Evolutionary conservation across 441 rosid genomes (phyloP).

Genomic region (Capsella rubella): DNA sequence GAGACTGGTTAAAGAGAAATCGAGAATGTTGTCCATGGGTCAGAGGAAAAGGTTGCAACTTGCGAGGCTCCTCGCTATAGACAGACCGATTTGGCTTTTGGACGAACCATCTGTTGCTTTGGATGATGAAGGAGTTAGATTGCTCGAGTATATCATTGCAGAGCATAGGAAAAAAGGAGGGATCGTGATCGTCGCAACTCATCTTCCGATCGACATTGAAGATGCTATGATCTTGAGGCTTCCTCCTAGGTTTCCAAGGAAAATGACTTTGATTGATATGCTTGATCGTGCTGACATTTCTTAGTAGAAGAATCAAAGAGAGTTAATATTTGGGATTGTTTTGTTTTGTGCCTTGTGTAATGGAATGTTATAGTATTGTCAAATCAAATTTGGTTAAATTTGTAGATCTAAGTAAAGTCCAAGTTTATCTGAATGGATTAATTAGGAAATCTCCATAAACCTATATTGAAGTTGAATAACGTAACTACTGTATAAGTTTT

Average conservation of each 20-base stretch:
- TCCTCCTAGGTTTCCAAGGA: constrained; percentile 83
- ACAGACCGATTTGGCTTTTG: constrained; percentile 79
- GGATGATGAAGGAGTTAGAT: constrained; percentile 77
- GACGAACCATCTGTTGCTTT: constrained; percentile 90
- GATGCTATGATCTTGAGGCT: constrained; percentile 80
- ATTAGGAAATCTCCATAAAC: neutral
- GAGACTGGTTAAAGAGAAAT: constrained; percentile 73
- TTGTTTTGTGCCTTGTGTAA: constrained; percentile 1
- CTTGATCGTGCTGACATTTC: constrained; percentile 73
- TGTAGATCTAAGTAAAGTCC: neutral
- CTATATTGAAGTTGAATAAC: neutral
- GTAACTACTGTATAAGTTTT: neutral
- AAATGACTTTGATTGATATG: constrained; percentile 80
- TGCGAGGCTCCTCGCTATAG: constrained; percentile 85
- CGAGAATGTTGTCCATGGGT: constrained; percentile 90
- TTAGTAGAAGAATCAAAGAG: constrained; percentile 32
- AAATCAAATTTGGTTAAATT: neutral
- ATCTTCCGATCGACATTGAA: constrained; percentile 78
- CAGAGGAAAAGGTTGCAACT: constrained; percentile 86
- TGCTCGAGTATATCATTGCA: constrained; percentile 70
- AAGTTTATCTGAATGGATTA: neutral
- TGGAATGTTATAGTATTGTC: neutral
- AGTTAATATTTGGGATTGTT: neutral
- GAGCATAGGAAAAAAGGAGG: constrained; percentile 81
- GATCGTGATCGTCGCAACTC: constrained; percentile 79